Evolutionary conservation across 768 basidiomycete species (phyloP), one percentile per base, ranked within the genome.

Genomic region (Mycena rebaudengoi): DNA sequence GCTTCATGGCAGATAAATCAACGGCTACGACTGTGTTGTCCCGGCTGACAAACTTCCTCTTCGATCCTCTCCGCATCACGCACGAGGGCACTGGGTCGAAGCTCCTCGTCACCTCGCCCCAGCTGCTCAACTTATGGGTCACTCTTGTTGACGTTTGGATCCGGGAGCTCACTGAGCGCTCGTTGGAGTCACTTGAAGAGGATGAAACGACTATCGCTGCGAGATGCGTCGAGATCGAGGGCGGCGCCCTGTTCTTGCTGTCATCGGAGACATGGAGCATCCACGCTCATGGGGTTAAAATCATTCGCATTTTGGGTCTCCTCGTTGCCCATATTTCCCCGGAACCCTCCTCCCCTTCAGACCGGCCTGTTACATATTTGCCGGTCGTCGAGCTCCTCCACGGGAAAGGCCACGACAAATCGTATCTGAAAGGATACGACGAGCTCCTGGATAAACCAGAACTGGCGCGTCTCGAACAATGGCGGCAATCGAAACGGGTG

Each of bases 181-280:
- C 80, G 6, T 69, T 71, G n/a, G 81, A 83, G 23, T 62, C 80
- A 2, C 67, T 81, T 16, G 73, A 69, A 11, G 83, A 83, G 53
- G 80, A 84, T 21, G 69, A 82, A 37, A 78, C 83, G 49, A 68
- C 69, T 29, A 75, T 88, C 35, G 60, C 80, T 12, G 75, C 81
- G 1, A 82, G 86, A 49, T 79, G 86, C 21, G 83, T 80, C 43
- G 88, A 92, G 64, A 83, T 95, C 28, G 88, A 91, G 65, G 86
- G 88, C 0, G 92, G 89, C 2, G 85, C 86, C 2, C 72, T 96
- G 41, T 95, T 96, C 72, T 76, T 96, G 52, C 80, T 96, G 57
- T 82, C 90, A 13, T 84, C 89, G 54, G 84, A 86, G 62, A 73
- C 74, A 28, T 74, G 80, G 49, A 61, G 78, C 3, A 83, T 92